Evolutionary conservation across 208 protist genomes (phyloP).

Genomic region (Acanthamoeba royreba): DNA sequence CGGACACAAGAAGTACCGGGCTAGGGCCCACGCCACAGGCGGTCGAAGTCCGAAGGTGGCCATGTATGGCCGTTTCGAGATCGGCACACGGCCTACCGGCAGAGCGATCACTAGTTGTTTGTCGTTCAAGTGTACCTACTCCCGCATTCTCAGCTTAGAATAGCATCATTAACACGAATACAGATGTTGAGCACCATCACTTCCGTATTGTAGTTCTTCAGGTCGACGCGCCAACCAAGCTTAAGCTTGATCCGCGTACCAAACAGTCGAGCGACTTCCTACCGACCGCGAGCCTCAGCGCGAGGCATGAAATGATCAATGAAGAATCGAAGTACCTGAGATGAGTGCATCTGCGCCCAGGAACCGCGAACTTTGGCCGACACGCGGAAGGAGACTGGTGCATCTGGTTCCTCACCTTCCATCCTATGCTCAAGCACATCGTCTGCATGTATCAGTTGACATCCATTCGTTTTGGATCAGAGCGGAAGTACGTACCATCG

Average conservation of each 20-base stretch:
- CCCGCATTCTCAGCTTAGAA: too few species aligned
- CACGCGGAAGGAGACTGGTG: not conserved
- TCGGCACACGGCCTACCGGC: not conserved
- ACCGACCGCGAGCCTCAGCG: not conserved
- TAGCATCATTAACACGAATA: not conserved
- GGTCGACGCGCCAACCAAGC: conserved; percentile 9
- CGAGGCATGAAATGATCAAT: not conserved
- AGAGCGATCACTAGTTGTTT: conserved; percentile 5
- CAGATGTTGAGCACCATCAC: not conserved
- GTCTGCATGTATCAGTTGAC: too few species aligned
- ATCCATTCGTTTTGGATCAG: not conserved
- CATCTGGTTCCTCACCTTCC: not conserved
- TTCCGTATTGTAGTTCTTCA: conserved; percentile 26
- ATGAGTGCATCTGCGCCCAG: not conserved
- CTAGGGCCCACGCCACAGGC: conserved; percentile 7
- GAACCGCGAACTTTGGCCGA: conserved; percentile 15
- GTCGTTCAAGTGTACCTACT: conserved; percentile 6
- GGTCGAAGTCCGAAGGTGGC: conserved; percentile 11
- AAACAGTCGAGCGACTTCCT: not conserved
- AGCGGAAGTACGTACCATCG: not conserved
- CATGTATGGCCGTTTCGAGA: conserved; percentile 30
- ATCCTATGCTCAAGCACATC: not conserved
- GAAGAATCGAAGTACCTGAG: not conserved
- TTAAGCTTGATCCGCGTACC: not conserved
- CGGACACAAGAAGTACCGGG: not conserved